These are phyloP conservation scores for Dryas alaskensis DNA, from an alignment of 306 rosid species.

Conservation along the genomic window DNA sequence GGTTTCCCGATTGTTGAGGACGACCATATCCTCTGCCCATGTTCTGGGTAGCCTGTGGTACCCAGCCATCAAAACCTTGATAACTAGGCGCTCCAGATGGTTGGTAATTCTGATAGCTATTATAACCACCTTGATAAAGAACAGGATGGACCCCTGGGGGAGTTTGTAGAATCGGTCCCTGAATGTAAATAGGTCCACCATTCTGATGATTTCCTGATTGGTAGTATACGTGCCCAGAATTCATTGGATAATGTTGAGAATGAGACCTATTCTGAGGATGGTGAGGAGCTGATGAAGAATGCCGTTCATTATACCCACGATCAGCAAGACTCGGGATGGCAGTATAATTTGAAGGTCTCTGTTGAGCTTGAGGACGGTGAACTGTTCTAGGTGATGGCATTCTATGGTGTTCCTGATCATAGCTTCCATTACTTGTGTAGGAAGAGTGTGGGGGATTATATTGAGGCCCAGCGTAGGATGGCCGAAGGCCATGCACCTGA, in stretches of 20 bases:
- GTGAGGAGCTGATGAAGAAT: constrained; percentile 11
- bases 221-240: constrained; percentile 34
- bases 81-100: constrained; percentile 33
- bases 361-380: constrained; percentile 33
- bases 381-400: constrained; percentile 33
- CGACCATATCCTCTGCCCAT: constrained; percentile 39
- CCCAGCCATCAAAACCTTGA: constrained; percentile 33
- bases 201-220: constrained; percentile 43
- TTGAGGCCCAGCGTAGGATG: constrained; percentile 28
- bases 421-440: constrained; percentile 28
- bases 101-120: constrained; percentile 36
- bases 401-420: constrained; percentile 33
- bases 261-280: constrained; percentile 39
- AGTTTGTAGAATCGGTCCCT: constrained; percentile 17
- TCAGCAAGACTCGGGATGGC: constrained; percentile 29
- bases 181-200: constrained; percentile 33
- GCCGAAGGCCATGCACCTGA: constrained; percentile 31
- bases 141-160: constrained; percentile 26
- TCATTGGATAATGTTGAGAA: constrained; percentile 43
- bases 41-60: constrained; percentile 27
- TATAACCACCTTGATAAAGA: constrained; percentile 37
- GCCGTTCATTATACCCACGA: constrained; percentile 37
- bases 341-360: constrained; percentile 25
- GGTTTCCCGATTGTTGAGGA: constrained; percentile 52
- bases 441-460: constrained; percentile 32